phyloP scores from a whole-genome alignment of 139 green algal genomes.

The Penium margaritaceum region DNA sequence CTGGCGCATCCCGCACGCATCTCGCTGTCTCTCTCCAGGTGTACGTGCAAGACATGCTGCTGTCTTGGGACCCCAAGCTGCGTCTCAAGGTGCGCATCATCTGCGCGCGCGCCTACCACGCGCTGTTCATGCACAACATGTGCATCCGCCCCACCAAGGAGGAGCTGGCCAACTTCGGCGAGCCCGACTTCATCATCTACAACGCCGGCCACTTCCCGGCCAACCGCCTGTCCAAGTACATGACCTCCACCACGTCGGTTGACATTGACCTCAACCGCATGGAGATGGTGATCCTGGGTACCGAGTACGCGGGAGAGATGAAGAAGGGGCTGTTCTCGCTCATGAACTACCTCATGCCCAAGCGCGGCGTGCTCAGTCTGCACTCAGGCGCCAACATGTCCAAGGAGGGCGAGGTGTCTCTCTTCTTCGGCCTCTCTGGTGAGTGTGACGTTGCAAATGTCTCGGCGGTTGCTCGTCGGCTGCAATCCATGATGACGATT shows the following conservation, averaged over 20 bases:
- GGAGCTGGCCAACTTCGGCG: slow-evolving; percentile 70
- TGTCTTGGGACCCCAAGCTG: slow-evolving; percentile 14
- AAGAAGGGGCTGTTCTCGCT: slow-evolving; percentile 82
- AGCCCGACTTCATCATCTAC: slow-evolving; percentile 89
- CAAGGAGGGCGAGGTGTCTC: slow-evolving; percentile 47
- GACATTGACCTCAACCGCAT: slow-evolving; percentile 51
- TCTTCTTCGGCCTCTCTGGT: slow-evolving; percentile 53
- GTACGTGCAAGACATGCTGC: slow-evolving; percentile 44
- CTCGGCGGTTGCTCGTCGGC: too few relatives aligned
- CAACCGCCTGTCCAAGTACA: slow-evolving; percentile 79
- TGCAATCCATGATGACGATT: too few relatives aligned
- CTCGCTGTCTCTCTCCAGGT: too few relatives aligned
- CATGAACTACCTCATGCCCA: slow-evolving; percentile 89
- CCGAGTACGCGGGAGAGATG: slow-evolving; percentile 79
- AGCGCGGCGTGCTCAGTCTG: slow-evolving; percentile 68
- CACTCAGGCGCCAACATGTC: slow-evolving; percentile 73
- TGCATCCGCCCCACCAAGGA: slow-evolving; percentile 61
- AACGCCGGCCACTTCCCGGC: slow-evolving; percentile 80
- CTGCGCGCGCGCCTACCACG: slow-evolving; percentile 78
- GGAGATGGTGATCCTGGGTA: slow-evolving; percentile 67
- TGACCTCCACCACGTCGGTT: slow-evolving; percentile 71
- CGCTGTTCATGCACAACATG: slow-evolving; percentile 81
- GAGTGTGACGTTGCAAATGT: too few relatives aligned
- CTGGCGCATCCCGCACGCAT: too few relatives aligned
- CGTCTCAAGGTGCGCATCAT: slow-evolving; percentile 49